Conservation (phyloP, 176 grass and related monocot species). For the Melocanna baccifera region DNA sequence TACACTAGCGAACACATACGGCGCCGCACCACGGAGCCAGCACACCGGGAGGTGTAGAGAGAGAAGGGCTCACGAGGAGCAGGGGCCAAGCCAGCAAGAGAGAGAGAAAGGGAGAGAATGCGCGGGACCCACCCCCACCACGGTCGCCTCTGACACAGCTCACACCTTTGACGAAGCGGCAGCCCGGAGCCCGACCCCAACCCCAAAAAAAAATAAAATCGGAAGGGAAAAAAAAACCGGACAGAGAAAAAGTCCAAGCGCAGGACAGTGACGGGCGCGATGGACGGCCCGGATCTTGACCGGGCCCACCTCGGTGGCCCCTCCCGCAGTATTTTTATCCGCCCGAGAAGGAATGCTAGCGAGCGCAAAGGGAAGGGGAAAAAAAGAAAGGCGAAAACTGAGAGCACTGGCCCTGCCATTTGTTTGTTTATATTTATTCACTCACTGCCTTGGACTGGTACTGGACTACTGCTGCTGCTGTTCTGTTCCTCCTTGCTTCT, state of each 20-base stretch:
- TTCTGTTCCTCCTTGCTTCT: neutral
- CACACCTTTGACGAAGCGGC: constrained; percentile 58
- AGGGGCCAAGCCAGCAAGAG: neutral
- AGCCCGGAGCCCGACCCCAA: constrained; percentile 13
- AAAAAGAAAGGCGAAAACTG: constrained; percentile 25
- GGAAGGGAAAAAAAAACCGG: neutral
- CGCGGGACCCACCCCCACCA: neutral
- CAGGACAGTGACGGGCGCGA: constrained; percentile 34
- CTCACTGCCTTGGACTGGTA: constrained; percentile 18
- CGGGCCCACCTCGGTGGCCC: constrained; percentile 19
- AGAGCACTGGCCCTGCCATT: constrained; percentile 28
- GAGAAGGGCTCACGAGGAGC: constrained; percentile 13
- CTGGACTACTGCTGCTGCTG: constrained; percentile 5
- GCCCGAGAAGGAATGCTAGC: constrained; percentile 42
- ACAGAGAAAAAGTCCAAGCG: constrained; percentile 41
- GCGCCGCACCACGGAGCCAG: neutral
- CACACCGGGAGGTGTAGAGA: neutral
- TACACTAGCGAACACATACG: neutral
- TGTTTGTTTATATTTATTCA: constrained; percentile 42
- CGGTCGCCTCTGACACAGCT: constrained; percentile 49
- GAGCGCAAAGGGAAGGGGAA: neutral
- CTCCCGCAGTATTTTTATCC: neutral
- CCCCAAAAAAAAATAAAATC: neutral
- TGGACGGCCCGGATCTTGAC: constrained; percentile 20
- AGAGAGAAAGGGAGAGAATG: neutral